A percentile compares a stretch with the other conserved stretches of the same genome.
Conservation (phyloP, 768 basidiomycete species). For the Amanita muscaria region DNA sequence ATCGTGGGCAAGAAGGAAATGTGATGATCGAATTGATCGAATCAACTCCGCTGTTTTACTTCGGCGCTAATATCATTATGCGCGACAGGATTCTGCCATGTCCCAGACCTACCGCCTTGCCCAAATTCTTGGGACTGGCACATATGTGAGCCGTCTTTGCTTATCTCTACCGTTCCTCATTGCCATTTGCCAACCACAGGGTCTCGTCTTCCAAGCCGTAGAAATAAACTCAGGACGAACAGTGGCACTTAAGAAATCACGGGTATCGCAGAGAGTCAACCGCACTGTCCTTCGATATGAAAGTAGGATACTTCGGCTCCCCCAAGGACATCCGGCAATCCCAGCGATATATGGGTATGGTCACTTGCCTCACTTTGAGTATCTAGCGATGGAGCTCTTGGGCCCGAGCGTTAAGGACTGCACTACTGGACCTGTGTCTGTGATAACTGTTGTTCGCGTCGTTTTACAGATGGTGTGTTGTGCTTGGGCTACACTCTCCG, state of each 20-base stretch:
- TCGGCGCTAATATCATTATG: no score
- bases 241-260: constrained; percentile 9
- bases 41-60: no score
- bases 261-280: constrained; percentile 8
- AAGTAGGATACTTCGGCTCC: constrained; percentile 17
- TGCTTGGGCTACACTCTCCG: constrained; percentile 2
- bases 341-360: constrained; percentile 24
- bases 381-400: constrained; percentile 24
- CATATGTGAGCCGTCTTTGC: not conserved
- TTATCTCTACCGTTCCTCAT: not conserved
- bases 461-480: constrained; percentile 18
- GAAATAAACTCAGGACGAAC: constrained; percentile 8
- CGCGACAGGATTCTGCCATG: no score
- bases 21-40: no score
- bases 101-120: not conserved
- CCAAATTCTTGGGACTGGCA: not conserved
- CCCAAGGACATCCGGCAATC: constrained; percentile 24
- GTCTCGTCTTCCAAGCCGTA: constrained; percentile 17
- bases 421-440: constrained; percentile 12
- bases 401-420: constrained; percentile 17
- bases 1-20: no score
- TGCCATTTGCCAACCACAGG: constrained; percentile 12
- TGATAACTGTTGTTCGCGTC: constrained; percentile 17
- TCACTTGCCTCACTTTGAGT: constrained; percentile 26
- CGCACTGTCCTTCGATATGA: constrained; percentile 3